Base-by-base conservation (phyloP, 1,284 basidiomycete species). In the Sporisorium exsertum region DNA sequence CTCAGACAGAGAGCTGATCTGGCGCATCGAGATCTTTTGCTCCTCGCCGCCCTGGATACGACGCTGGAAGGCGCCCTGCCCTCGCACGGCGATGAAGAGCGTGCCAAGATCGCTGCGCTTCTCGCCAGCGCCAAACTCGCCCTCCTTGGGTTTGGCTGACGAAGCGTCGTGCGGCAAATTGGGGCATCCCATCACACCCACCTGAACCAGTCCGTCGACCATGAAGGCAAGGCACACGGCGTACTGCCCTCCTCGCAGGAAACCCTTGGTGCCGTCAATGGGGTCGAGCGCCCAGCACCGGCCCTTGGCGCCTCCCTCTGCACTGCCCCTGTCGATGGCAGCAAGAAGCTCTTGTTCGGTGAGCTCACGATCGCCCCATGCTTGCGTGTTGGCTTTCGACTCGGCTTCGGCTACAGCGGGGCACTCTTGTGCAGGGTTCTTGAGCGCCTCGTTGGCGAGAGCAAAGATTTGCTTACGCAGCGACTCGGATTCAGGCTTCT, bases 231-330 rank as follows among this genome's bases (percentile, higher is more conserved):
- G 88, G 86, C 96, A 99, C 29, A 99, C 94, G 6, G 96, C 96
- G 83, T 96, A 99, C 86, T 99, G 97, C 62, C 94, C 95, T 13
- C 95, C 94, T 24, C 96, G 91, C 47, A 99, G 89, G 88, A 99
- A 99, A 3, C 96, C 94, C 85, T 95, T 95, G 22, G 93, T 95
- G 10, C 94, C 94, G 82, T 95, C 94, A 77, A 95, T 94, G 27
- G 94, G 94, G 85, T 96, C 94, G 51, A 95, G 90, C 0, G 93
- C 93, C 94, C 94, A 87, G 93, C 84, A 83, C 94, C 95, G 88
- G 86, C 94, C 94, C 43, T 86, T 87, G 8, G 87, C 83, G 1
- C 94, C 94, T 15, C 95, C 95, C n/a, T 88, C 87, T 76, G 92
- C 89, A 67, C 90, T 92, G 1, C 96, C 96, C 60, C 90, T 88